Evolutionary conservation across 129 eudicot genomes (phyloP), one percentile per base, ranked within the genome.

Genomic region (Rutidosis leptorrhynchoides): DNA sequence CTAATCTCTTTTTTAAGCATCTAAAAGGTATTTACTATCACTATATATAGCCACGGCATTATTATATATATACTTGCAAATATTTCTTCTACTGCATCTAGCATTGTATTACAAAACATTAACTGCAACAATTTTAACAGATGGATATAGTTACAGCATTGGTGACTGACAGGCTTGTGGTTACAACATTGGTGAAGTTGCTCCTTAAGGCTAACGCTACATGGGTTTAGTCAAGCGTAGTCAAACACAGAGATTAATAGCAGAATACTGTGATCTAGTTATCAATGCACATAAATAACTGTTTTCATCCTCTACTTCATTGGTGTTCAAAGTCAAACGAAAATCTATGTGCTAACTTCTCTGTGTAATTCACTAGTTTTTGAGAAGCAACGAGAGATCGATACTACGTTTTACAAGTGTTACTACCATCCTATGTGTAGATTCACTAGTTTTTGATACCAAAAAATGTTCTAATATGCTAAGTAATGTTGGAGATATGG

Each of bases 141-240:
- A 81, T 81, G 86, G 80, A 73, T 55, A 26, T 58, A 22, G 84
- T 82, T 66, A 70, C 64, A 51, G 65, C 69, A 24, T 65, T 85
- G 72, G 87, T 74, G 48, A 81, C 17, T 1, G 90, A 84, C 7
- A 77, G 77, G 75, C 83, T 90, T 12, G 81, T 83, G 64, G 94
- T 83, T 53, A 80, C n/a, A n/a, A n/a, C n/a, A n/a, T n/a, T 86
- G 49, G 86, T 77, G 35, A 85, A 88, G 49, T 33, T 81, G 80
- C 95, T 91, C 64, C 80, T 74, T 3, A 79, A 79, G 64, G 96
- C 98, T 29, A 82, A 82, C 10, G 98, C 90, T 25, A 91, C 87
- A 48, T 91, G 98, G 96, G 42, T 85, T 40, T 91, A 67, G 79
- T 63, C 25, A 53, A 37, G 51, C 40, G 0, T 58, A 29, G 17